A percentile compares a stretch with the other conserved stretches of the same genome.
Evolutionary conservation across 1,284 basidiomycete species (phyloP).

Genomic region (Anthracocystis panici-leucophaei): DNA sequence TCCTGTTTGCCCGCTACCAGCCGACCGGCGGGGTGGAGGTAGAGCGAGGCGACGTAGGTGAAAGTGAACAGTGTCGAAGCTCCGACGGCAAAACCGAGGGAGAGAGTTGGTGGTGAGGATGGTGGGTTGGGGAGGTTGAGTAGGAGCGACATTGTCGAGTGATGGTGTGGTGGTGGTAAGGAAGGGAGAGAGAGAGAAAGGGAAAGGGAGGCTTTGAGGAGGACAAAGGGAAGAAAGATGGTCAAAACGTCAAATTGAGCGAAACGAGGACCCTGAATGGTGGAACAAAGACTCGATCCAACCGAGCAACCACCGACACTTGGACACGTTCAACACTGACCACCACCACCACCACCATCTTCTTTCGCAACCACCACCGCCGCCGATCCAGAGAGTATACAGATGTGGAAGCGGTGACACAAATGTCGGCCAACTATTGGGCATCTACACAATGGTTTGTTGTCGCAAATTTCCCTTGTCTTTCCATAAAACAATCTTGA

Average conservation of each 20-base stretch:
- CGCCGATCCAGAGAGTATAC: not conserved
- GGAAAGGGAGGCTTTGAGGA: no score
- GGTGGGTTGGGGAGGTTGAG: constrained; percentile 14
- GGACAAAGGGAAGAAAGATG: constrained; percentile 22
- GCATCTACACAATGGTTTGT: constrained; percentile 63
- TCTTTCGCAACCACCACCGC: not conserved
- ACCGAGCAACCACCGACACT: constrained; percentile 1
- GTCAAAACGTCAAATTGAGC: not conserved
- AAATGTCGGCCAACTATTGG: constrained; percentile 67
- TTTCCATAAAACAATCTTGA: not conserved
- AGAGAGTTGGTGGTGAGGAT: constrained; percentile 23
- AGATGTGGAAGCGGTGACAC: not conserved
- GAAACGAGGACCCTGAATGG: constrained; percentile 19
- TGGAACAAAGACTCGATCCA: constrained; percentile 1
- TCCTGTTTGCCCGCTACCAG: constrained; percentile 18
- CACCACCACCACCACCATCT: constrained; percentile 3
- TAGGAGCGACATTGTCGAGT: constrained; percentile 33
- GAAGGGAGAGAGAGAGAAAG: not conserved
- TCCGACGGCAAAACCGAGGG: constrained; percentile 26
- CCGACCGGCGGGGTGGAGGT: constrained; percentile 68
- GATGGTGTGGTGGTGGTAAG: not conserved
- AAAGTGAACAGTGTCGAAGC: constrained; percentile 67
- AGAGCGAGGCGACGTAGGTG: constrained; percentile 72
- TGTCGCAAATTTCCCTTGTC: not conserved
- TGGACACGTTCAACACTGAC: not conserved